Evolutionary conservation across 148 eudicot species (phyloP), one percentile per base, ranked within the genome.

Genomic region (Vaccinium myrtillus): DNA sequence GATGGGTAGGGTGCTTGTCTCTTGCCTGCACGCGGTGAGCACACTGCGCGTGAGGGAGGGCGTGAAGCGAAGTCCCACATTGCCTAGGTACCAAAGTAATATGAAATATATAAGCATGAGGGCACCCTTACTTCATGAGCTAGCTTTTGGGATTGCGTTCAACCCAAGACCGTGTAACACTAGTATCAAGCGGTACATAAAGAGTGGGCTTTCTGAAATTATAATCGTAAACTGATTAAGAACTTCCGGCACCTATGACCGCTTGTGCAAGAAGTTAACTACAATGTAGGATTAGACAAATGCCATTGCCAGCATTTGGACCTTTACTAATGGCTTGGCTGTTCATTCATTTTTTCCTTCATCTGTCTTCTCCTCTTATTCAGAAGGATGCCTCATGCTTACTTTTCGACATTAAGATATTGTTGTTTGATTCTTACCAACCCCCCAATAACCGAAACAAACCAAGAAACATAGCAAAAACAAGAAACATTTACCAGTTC

Each of bases 401-500:
- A 51, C 15, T 53, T 27, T 50, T 77, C 71, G 8, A 43, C 5
- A 8, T 8, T 23, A 77, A 12, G 19, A 50, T 77, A 77, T 21
- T 7, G 23, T 13, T 77, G 36, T 14, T 77, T 25, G 25, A 81
- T 59, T 36, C 46, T 36, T 16, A 18, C 30, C 54, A 83, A 82
- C 49, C 56, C 65, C 55, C 51, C 39, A 83, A 10, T 21, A 51
- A 67, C 1, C 39, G 55, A 3, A 48, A 51, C 23, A 46, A 67
- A 11, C 12, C 79, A 78, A 23, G 49, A 25, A 76, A 65, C 8
- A 78, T 49, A 1, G 5, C 10, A 49, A n/a, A 25, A 39, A 21
- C 82, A 8, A 49, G n/a, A 81, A 69, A 39, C 25, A 21, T 74
- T 83, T 88, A 93, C 99, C 98, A 39, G 99, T 97, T 92, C 99